phyloP scores from a whole-genome alignment of 208 protist species.

The Leishmania guyanensis region DNA sequence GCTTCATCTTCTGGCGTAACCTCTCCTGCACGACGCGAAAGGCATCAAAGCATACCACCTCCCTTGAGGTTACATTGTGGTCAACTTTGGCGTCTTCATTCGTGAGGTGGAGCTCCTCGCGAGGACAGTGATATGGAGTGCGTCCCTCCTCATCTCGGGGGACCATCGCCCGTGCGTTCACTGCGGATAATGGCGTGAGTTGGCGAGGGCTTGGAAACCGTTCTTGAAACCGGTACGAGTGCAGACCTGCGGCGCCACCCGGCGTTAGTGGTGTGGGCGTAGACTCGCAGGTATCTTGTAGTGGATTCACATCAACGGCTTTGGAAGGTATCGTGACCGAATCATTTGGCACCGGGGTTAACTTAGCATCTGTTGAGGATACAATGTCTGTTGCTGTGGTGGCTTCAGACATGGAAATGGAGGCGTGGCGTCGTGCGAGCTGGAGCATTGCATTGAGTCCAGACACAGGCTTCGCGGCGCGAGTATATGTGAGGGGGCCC shows the following conservation, averaged over 20 bases:
- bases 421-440: conserved; percentile 24
- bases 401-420: neutral
- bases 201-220: conserved; percentile 7
- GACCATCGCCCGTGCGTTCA: neutral
- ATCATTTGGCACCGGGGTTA: neutral
- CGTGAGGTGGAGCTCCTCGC: too few relatives aligned
- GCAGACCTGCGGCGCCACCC: conserved; percentile 5
- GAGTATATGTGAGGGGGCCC: neutral
- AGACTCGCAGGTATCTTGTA: neutral
- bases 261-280: neutral
- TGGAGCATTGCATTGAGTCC: conserved; percentile 27
- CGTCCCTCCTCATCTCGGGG: too few relatives aligned
- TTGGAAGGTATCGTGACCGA: neutral
- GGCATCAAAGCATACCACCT: conserved; percentile 42
- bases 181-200: neutral
- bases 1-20: conserved; percentile 55
- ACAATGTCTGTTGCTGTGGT: too few relatives aligned
- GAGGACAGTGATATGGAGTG: neutral
- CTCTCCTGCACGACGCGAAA: conserved; percentile 58
- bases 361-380: rapidly evolving
- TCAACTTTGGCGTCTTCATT: neutral
- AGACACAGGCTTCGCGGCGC: neutral
- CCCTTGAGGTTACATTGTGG: neutral
- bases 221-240: conserved; percentile 17
- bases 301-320: neutral